phyloP scores from a whole-genome alignment of 1,284 basidiomycete genomes.

The Neonothopanus nambi region DNA sequence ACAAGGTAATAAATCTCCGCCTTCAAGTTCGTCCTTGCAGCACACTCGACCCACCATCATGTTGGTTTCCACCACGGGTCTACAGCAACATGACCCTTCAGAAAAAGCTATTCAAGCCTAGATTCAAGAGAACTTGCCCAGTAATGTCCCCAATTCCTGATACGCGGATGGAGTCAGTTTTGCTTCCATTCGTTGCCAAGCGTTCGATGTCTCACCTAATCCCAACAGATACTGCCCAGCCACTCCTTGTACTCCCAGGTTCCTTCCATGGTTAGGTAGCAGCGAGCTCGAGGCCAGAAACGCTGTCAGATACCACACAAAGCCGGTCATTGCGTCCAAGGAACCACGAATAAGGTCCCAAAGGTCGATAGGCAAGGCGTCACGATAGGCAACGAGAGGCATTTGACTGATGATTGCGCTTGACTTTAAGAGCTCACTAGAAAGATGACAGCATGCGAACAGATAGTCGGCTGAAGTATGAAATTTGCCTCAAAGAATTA shows the following conservation, averaged over 20 bases:
- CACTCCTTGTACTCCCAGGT: conserved; percentile 26
- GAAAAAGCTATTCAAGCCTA: background rate
- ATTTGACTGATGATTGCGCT: conserved; percentile 20
- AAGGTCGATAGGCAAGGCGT: conserved; percentile 33
- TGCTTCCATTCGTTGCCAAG: background rate
- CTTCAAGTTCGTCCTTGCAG: background rate
- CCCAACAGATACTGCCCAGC: conserved; percentile 56
- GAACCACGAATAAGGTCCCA: conserved; percentile 34
- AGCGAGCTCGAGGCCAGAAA: conserved; percentile 38
- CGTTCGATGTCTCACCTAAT: conserved; percentile 42
- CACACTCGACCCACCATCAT: conserved; percentile 58
- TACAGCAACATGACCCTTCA: conserved; percentile 27
- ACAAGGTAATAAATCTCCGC: background rate
- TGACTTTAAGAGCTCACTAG: background rate
- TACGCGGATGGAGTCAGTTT: background rate
- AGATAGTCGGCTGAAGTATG: background rate
- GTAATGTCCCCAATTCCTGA: conserved; percentile 77
- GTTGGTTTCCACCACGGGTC: conserved; percentile 76
- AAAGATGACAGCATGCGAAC: background rate
- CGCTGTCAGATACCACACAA: conserved; percentile 40
- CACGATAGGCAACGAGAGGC: conserved; percentile 33
- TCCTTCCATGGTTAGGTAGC: conserved; percentile 20
- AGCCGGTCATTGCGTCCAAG: conserved; percentile 34
- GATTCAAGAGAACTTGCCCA: conserved; percentile 46
- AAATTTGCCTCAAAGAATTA: background rate